Evolutionary conservation across 2,329 filamentous ascomycete species (phyloP).

Genomic region (Leptodontidium sp.): DNA sequence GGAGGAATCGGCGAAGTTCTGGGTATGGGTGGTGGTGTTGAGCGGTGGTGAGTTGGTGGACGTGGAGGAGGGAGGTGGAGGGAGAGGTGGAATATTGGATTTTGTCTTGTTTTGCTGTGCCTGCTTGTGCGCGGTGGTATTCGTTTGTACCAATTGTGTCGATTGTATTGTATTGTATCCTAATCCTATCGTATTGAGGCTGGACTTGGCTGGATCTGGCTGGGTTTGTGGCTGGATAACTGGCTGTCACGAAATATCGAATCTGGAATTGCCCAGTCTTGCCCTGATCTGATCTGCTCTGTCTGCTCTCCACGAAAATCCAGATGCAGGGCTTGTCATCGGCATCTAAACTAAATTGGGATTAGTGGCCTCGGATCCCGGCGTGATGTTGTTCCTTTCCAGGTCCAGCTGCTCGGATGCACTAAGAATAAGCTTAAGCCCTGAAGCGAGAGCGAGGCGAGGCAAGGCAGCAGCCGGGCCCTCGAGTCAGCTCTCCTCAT

Average conservation of each 20-base stretch:
- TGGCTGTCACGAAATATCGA: constrained; percentile 6
- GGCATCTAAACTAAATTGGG: neutral
- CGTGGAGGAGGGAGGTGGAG: neutral
- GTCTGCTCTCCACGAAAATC: neutral
- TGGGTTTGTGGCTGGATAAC: neutral
- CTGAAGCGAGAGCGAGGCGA: neutral
- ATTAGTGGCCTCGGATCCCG: neutral
- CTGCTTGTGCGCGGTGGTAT: too few species aligned
- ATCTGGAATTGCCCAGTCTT: too few species aligned
- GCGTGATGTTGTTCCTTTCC: neutral
- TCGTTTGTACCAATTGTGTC: too few species aligned
- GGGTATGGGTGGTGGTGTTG: neutral
- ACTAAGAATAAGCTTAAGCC: neutral
- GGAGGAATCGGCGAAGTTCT: constrained; percentile 10
- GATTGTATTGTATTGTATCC: neutral
- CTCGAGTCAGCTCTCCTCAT: too few species aligned
- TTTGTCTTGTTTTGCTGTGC: neutral
- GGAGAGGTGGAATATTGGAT: neutral
- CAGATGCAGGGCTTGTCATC: neutral
- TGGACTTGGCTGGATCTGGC: neutral
- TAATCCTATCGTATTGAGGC: neutral
- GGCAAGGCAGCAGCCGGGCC: too few species aligned
- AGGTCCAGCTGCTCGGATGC: neutral
- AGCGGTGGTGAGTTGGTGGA: neutral
- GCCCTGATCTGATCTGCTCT: too few species aligned